Evolutionary conservation across 352 stramenopile genomes (phyloP).

Genomic region (Phytophthora europaea): DNA sequence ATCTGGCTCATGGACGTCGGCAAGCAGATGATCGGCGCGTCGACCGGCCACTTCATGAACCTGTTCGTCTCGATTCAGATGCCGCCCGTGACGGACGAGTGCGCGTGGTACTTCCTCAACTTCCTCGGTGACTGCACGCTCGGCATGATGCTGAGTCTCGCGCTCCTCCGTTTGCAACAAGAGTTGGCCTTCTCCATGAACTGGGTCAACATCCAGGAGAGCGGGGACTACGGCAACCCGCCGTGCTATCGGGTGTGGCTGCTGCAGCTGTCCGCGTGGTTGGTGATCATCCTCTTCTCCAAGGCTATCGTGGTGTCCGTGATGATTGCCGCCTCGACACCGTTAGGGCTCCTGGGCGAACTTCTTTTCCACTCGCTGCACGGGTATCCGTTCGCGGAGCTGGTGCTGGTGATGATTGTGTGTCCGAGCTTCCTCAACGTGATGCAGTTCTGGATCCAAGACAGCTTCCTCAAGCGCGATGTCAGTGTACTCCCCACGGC

Average conservation of each 20-base stretch:
- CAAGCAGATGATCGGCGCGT: slow-evolving; percentile 84
- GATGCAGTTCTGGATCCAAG: slow-evolving; percentile 90
- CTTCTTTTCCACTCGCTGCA: slow-evolving; percentile 72
- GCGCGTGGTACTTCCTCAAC: slow-evolving; percentile 90
- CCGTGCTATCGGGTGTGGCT: slow-evolving; percentile 76
- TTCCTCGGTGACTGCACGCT: slow-evolving; percentile 85
- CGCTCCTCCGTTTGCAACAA: slow-evolving; percentile 80
- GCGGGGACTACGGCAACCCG: slow-evolving; percentile 79
- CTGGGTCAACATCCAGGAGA: slow-evolving; percentile 81
- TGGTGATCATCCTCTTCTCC: slow-evolving; percentile 83
- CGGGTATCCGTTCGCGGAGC: slow-evolving; percentile 73
- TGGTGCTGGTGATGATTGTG: slow-evolving; percentile 84
- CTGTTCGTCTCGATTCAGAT: slow-evolving; percentile 75
- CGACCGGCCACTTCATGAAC: slow-evolving; percentile 78
- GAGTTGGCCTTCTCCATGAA: slow-evolving; percentile 79
- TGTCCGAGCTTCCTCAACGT: slow-evolving; percentile 89
- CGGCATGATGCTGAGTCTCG: slow-evolving; percentile 81
- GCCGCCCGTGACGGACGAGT: slow-evolving; percentile 84
- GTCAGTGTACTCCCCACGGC: slow-evolving; percentile 64
- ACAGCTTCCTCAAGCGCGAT: slow-evolving; percentile 87
- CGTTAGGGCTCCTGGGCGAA: slow-evolving; percentile 68
- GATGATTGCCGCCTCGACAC: slow-evolving; percentile 57
- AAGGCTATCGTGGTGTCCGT: slow-evolving; percentile 84
- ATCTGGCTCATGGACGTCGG: slow-evolving; percentile 87
- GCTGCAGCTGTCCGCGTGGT: slow-evolving; percentile 68